Evolutionary conservation across 768 basidiomycete species (phyloP), one percentile per base, ranked within the genome.

Genomic region (Tephrocybe rancida): DNA sequence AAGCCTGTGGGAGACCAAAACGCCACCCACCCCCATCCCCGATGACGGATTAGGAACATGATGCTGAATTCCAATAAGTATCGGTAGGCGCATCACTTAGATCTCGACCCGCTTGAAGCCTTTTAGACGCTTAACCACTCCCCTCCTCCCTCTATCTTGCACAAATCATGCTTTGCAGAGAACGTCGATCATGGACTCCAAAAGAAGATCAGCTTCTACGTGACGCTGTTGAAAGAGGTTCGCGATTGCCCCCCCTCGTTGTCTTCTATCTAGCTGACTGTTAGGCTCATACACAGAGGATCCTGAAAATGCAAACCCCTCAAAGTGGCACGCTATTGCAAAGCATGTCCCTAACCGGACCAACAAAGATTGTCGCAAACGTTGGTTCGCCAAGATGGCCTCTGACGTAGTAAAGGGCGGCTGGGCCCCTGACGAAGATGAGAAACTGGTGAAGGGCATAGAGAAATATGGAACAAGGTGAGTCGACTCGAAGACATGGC

Each of bases 351-450:
- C 82, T 9, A 79, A 83, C 61, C 72, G 83, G 50, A 83, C 80
- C 19, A 84, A 84, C 72, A 84, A 84, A 61, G 83, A 84, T 63
- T 84, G 83, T 64, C 75, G 83, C 58, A 84, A 84, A 62, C 73
- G 83, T 11, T 84, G 82, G 82, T 83, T 82, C 56, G 80, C 82
- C 1, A 83, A 82, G 69, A 83, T 84, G 82, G 81, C 81, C 52
- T 79, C 81, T 13, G 80, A 81, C 64, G 81, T 83, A 22, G 79
- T 82, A 25, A 83, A 83, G 61, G 83, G 83, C 41, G 82, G 82
- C 9, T 84, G 83, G 83, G 75, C 81, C 2, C 78, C 81, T 5
- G 82, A 84, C 48, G 83, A 84, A 62, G 83, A 84, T 55, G 79
- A 82, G 65, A 75, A 78, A 30, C 70, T 84, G 9, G 74, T 83